Conservation (phyloP, 306 rosid species). For the Neltuma alba region DNA sequence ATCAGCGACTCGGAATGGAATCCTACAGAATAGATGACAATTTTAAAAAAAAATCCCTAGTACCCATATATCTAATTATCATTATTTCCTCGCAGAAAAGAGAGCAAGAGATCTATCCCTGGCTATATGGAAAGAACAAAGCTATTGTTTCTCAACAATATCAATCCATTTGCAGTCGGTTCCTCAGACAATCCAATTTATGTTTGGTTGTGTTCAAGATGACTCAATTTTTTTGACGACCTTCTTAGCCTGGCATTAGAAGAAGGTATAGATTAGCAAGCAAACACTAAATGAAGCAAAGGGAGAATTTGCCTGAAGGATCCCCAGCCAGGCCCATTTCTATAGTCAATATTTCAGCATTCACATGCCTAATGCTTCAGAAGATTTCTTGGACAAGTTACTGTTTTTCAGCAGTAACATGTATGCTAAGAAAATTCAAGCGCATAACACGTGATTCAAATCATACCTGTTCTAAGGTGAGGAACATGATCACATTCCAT, state of each 20-base stretch:
- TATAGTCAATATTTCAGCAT: neutral
- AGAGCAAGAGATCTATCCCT: constrained; percentile 9
- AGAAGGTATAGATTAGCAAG: constrained; percentile 21
- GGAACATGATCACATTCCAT: constrained; percentile 98
- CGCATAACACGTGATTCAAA: neutral
- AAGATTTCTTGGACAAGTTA: neutral
- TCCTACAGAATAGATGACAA: neutral
- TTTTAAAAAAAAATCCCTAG: neutral
- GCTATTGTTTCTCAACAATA: constrained; percentile 44
- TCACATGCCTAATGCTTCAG: neutral
- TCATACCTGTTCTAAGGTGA: constrained; percentile 92
- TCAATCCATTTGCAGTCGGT: constrained; percentile 21
- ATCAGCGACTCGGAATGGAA: constrained; percentile 4
- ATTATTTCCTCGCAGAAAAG: neutral
- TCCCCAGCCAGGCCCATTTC: neutral
- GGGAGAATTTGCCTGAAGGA: neutral
- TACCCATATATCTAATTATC: neutral
- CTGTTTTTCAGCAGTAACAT: neutral
- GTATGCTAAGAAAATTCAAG: neutral
- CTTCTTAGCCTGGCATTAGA: constrained; percentile 66
- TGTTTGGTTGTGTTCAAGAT: constrained; percentile 44
- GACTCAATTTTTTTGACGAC: constrained; percentile 65
- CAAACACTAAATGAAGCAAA: neutral
- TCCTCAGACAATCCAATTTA: neutral
- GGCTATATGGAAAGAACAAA: constrained; percentile 25